Percentiles rank a stretch among this genome's conserved stretches.
phyloP scores from a whole-genome alignment of 2,329 filamentous ascomycete genomes.

The Colletotrichum sp. region DNA sequence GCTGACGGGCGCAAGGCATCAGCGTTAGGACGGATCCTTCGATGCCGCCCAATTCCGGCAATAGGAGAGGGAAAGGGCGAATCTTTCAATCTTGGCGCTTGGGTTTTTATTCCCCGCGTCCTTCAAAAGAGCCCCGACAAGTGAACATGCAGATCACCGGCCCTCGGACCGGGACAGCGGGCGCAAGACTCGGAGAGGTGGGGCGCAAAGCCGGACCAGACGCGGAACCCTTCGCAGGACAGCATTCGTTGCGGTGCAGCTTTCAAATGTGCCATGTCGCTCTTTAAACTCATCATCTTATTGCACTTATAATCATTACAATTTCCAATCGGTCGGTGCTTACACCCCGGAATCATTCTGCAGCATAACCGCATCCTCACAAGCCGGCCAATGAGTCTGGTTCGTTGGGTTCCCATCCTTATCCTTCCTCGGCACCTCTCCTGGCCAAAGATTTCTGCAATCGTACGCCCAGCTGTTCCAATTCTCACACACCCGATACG shows the following conservation, averaged over 20 bases:
- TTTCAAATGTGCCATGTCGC: background rate
- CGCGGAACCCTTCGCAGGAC: background rate
- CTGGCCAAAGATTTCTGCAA: conserved; percentile 10
- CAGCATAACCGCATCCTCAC: background rate
- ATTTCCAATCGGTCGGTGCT: no score
- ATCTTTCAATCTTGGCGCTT: background rate
- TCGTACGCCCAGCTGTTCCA: conserved; percentile 15
- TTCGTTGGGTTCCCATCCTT: background rate
- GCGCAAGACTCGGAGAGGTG: background rate
- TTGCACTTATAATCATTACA: background rate
- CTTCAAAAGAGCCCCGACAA: background rate
- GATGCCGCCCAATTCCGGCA: background rate
- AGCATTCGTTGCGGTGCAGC: background rate
- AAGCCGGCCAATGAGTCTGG: background rate
- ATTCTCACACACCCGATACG: background rate
- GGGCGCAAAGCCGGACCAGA: background rate
- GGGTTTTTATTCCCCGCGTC: background rate
- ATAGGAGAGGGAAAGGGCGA: background rate
- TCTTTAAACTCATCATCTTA: background rate
- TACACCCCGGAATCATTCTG: conserved; percentile 8
- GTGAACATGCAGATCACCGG: background rate
- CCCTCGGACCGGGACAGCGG: background rate
- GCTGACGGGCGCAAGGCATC: background rate
- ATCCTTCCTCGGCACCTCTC: background rate
- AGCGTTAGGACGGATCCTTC: background rate